Percentiles rank a stretch among this genome's conserved stretches.
phyloP scores from a whole-genome alignment of 176 grass and related monocot genomes.

The Oryza australiensis region DNA sequence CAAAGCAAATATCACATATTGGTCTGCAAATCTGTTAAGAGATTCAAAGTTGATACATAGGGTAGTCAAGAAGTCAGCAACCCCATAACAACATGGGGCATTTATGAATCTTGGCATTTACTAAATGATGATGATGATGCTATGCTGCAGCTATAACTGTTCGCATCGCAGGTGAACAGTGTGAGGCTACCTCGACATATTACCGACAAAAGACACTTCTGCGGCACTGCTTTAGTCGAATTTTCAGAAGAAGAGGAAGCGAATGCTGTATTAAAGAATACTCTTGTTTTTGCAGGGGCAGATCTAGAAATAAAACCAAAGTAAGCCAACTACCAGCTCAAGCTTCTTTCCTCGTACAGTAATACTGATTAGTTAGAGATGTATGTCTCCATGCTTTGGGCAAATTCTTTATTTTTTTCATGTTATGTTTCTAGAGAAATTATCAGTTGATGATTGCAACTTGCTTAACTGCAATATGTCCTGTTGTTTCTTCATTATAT shows the following conservation, averaged over 20 bases:
- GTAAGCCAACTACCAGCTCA: constrained; percentile 45
- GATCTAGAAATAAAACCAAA: constrained; percentile 82
- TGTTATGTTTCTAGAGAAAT: constrained; percentile 2
- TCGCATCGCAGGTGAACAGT: constrained; percentile 79
- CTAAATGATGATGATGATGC: neutral
- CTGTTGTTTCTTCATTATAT: constrained; percentile 17
- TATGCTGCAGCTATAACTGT: constrained; percentile 5
- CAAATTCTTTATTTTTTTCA: constrained; percentile 3
- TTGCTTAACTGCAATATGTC: neutral
- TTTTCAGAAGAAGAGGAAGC: constrained; percentile 93
- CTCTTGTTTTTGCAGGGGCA: constrained; percentile 56
- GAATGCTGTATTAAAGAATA: constrained; percentile 52
- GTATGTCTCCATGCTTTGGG: neutral
- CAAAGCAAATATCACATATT: constrained; percentile 2
- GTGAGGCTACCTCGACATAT: constrained; percentile 85
- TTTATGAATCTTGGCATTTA: neutral
- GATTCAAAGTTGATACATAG: constrained; percentile 2
- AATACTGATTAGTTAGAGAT: constrained; percentile 1
- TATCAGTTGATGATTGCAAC: neutral
- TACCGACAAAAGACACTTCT: constrained; percentile 66
- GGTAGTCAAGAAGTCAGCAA: neutral
- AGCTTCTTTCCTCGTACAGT: constrained; percentile 21
- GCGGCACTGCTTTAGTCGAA: constrained; percentile 85
- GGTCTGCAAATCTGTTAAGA: constrained; percentile 6
- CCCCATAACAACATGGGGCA: neutral